Percentiles rank a stretch among this genome's conserved stretches.
Evolutionary conservation across 106 monocot genomes (phyloP).

Genomic region (Dendrobium chrysotoxum): DNA sequence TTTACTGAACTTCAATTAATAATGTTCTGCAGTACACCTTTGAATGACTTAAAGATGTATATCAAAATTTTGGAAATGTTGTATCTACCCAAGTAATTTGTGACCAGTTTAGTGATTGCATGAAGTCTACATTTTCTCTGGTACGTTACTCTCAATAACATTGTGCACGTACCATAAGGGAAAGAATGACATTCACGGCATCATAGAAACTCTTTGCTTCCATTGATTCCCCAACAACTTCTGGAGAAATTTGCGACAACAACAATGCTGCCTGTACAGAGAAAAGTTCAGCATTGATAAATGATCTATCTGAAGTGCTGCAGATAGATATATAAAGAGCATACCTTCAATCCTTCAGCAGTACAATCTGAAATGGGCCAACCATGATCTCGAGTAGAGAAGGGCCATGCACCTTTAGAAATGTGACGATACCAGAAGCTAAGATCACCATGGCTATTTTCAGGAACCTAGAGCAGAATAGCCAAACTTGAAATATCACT

Average conservation of each 20-base stretch:
- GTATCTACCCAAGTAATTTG: too few relatives aligned
- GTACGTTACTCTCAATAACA: neutral
- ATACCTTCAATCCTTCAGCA: slow-evolving; percentile 74
- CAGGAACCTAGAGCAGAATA: slow-evolving; percentile 38
- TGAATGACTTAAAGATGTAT: too few relatives aligned
- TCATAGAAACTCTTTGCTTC: slow-evolving; percentile 58
- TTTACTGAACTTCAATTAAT: too few relatives aligned
- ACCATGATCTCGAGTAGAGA: slow-evolving; percentile 84
- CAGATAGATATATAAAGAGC: neutral
- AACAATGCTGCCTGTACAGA: slow-evolving; percentile 54
- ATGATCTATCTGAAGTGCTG: neutral
- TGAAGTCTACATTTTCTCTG: too few relatives aligned
- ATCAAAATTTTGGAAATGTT: too few relatives aligned
- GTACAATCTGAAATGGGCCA: slow-evolving; percentile 93
- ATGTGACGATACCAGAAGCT: slow-evolving; percentile 86
- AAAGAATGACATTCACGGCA: slow-evolving; percentile 83
- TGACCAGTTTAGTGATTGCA: too few relatives aligned
- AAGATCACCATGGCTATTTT: slow-evolving; percentile 72
- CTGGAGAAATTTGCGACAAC: slow-evolving; percentile 58
- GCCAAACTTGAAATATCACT: neutral
- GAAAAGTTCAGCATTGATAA: neutral
- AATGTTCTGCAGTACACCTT: too few relatives aligned
- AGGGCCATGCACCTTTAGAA: slow-evolving; percentile 90
- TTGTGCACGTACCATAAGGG: slow-evolving; percentile 54
- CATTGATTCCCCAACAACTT: slow-evolving; percentile 65